These are phyloP conservation scores for Emydomyces testavorans DNA, from an alignment of 2,329 filamentous ascomycete genomes.

Conservation along the genomic window DNA sequence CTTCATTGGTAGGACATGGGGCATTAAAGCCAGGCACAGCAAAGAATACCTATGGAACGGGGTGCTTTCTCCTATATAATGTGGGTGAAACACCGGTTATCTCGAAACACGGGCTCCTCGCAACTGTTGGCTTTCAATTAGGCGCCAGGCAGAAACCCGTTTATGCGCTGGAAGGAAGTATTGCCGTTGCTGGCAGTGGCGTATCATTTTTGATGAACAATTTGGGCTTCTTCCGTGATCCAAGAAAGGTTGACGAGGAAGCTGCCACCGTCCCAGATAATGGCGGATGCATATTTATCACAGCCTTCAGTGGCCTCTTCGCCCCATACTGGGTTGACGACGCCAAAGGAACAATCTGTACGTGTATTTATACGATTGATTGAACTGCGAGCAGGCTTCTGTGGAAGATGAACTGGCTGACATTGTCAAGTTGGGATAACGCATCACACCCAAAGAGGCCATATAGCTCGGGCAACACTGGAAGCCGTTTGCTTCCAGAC, in stretches of 20 bases:
- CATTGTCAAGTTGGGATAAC: slow-evolving; percentile 57
- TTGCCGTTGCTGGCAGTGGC: slow-evolving; percentile 69
- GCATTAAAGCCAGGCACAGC: slow-evolving; percentile 71
- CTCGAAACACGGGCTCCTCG: slow-evolving; percentile 67
- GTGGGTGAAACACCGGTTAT: slow-evolving; percentile 76
- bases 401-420: slow-evolving; percentile 2
- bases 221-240: slow-evolving; percentile 50
- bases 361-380: slow-evolving; percentile 11
- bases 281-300: slow-evolving; percentile 76
- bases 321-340: slow-evolving; percentile 94
- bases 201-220: slow-evolving; percentile 65
- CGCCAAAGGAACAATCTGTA: slow-evolving; percentile 63
- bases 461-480: slow-evolving; percentile 78
- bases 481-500: slow-evolving; percentile 90
- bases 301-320: slow-evolving; percentile 81
- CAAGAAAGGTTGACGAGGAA: slow-evolving; percentile 52
- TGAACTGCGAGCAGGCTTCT: background rate
- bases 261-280: slow-evolving; percentile 59
- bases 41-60: slow-evolving; percentile 87
- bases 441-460: slow-evolving; percentile 70
- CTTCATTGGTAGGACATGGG: slow-evolving; percentile 73
- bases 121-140: slow-evolving; percentile 81
- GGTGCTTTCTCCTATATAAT: slow-evolving; percentile 82
- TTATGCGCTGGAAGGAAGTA: slow-evolving; percentile 74
- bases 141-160: slow-evolving; percentile 55